phyloP scores from a whole-genome alignment of 257 asterid genomes.

The Fraxinus anomala region DNA sequence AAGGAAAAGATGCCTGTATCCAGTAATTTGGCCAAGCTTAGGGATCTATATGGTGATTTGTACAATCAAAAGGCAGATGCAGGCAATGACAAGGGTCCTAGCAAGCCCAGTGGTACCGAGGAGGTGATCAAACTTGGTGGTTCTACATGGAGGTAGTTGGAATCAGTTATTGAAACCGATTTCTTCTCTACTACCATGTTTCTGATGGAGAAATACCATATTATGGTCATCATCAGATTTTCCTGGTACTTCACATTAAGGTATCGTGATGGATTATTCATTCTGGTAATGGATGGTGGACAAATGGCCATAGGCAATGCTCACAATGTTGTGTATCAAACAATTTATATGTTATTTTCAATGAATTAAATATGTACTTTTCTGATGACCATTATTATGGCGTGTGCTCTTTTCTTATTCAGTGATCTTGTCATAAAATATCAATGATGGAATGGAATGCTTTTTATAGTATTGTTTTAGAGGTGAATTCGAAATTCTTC shows the following conservation, averaged over 20 bases:
- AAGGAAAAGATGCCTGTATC: slow-evolving; percentile 60
- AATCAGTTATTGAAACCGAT: neutral
- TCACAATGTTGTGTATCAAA: slow-evolving; percentile 21
- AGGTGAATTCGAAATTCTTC: neutral
- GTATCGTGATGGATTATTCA: neutral
- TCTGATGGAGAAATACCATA: neutral
- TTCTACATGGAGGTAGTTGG: slow-evolving; percentile 75
- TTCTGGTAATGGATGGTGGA: neutral
- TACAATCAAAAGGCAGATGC: slow-evolving; percentile 68
- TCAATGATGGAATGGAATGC: neutral
- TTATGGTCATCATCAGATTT: neutral
- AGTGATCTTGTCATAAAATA: no score
- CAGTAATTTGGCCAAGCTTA: slow-evolving; percentile 91
- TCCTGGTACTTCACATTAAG: slow-evolving; percentile 7
- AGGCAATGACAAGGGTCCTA: slow-evolving; percentile 44
- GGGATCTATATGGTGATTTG: slow-evolving; percentile 79
- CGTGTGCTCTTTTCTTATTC: neutral
- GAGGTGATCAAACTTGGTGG: slow-evolving; percentile 96
- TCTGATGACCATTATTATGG: no score
- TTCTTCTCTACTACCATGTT: neutral
- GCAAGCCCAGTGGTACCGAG: slow-evolving; percentile 64
- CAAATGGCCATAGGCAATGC: neutral
- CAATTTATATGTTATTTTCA: slow-evolving; percentile 6
- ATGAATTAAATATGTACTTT: neutral
- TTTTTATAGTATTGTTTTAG: no score